Evolutionary conservation across 1,284 basidiomycete species (phyloP), one percentile per base, ranked within the genome.

Genomic region (Marasmius fiardii): DNA sequence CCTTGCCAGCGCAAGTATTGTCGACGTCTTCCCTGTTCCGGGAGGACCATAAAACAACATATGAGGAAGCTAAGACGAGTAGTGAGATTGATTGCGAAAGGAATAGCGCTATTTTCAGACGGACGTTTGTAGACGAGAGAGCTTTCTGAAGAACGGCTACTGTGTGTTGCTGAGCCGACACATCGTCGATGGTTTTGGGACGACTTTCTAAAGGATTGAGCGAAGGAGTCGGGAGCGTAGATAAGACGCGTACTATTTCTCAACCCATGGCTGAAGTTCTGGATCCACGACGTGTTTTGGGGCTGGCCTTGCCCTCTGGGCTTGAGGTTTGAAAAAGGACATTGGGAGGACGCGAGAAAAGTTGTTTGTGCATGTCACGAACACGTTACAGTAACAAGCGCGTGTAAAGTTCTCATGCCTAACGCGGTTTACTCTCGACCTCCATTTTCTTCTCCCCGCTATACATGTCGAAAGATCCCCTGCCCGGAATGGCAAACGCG

Each of bases 31-130:
- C 50, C 97, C 97, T 6, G 97, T 99, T 28, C 97, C 97, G 8
- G 97, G 97, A 18, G 97, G 97, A 0, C 97, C 97, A 64, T 99
- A 99, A 78, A 99, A 99, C 51, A 99, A 79, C 96, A 99, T 99
- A 68, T 99, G 97, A 1, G 97, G 96, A 47, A 99, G 81, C 96
- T 99, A 68, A 23, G 12, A 43, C 24, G 14, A 21, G 11, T 48
- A 21, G 41, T 47, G 3, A 51, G 43, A 34, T 2, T 20, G 11
- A 16, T n/a, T 26, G 12, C 35, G 26, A 24, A 20, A n/a, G n/a
- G 34, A 34, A 37, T 35, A 34, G 28, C 28, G 53, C n/a, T 8
- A 12, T 16, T 23, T 81, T 51, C 66, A 31, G n/a, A 49, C 47
- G 16, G 47, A 97, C 95, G 74, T 99, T 99, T 39, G 93, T 90